These are phyloP conservation scores for Aspergillus funiculosus DNA, from an alignment of 495 filamentous ascomycete genomes.

Conservation along the genomic window DNA sequence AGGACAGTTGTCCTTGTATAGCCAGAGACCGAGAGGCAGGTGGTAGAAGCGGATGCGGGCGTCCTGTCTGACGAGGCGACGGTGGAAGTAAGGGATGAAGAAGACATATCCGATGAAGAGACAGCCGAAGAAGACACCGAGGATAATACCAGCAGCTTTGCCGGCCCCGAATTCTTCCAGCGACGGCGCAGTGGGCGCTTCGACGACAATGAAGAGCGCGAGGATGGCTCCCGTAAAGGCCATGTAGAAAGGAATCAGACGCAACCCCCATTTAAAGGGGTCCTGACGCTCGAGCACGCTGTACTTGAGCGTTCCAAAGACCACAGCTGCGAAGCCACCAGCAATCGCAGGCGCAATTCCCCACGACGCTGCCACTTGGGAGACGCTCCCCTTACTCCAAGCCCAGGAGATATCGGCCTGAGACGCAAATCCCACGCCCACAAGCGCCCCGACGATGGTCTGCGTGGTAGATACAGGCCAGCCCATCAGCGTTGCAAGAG, in stretches of 20 bases:
- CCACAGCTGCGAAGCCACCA: conserved; percentile 51
- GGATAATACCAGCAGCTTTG: conserved; percentile 49
- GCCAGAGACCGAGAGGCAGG: conserved; percentile 50
- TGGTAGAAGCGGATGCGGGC: conserved; percentile 53
- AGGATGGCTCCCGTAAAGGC: conserved; percentile 54
- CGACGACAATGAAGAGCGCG: conserved; percentile 55
- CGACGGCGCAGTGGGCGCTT: conserved; percentile 28
- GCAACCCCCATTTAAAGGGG: conserved; percentile 52
- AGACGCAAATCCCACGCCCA: conserved; percentile 58
- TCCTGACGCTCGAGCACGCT: conserved; percentile 53
- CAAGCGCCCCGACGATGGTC: conserved; percentile 56
- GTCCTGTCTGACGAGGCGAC: conserved; percentile 51
- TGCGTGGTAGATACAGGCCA: conserved; percentile 48
- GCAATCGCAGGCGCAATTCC: conserved; percentile 58
- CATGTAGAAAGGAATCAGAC: conserved; percentile 57
- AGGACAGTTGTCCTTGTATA: conserved; percentile 41
- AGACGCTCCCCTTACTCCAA: conserved; percentile 45
- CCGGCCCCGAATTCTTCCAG: conserved; percentile 46
- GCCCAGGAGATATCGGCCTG: conserved; percentile 54
- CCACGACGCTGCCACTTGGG: conserved; percentile 57
- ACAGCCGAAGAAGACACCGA: conserved; percentile 53
- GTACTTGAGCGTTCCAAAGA: conserved; percentile 62
- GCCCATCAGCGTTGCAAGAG: conserved; percentile 13
- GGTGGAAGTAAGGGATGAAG: conserved; percentile 59
- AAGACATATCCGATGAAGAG: conserved; percentile 49